Base-by-base conservation (phyloP, 2,329 filamentous ascomycete genomes). In the Aspergillus sojae region DNA sequence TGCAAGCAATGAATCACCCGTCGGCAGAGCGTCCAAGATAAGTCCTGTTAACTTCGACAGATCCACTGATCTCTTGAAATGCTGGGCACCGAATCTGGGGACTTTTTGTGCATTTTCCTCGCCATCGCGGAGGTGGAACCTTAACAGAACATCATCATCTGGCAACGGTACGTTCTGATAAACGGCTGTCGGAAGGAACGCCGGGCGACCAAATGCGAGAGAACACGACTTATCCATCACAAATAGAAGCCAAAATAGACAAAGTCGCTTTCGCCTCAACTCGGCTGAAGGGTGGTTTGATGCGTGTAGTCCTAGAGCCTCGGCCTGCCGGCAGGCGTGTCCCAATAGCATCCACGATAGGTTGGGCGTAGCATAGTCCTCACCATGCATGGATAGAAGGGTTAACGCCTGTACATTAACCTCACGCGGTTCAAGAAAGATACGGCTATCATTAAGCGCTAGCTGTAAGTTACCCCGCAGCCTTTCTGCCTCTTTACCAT, bases 191-290 rank as follows among this genome's bases (percentile, higher is more conserved):
- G 66, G 57, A 26, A 67, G 57, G n/a, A 66, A 64, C 7, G 55
- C 45, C 2, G 64, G 55, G n/a, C 66, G 64, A 16, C 66, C 66
- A n/a, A 67, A 67, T 39, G 66, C 66, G 41, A 67, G 64, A 30
- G 64, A 54, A 41, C 64, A 64, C 4, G 66, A 66, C 50, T 66
- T 67, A 48, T 67, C 66, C 16, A 64, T 56, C 12, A 60, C 28
- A 19, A 64, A 67, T 4, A 67, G 54, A 32, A 66, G 43, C 66
- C 66, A 67, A 53, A 67, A 67, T 10, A 66, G 64, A 60, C 53
- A 66, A 16, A 66, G 50, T 3, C 43, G 50, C 6, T 60, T 62
- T 52, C 64, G 60, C 48, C 46, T 32, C 7, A 7, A 23, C 10
- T 43, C 11, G 9, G 36, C 26, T 11, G 19, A 12, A 21, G 48